Evolutionary conservation across 768 basidiomycete species (phyloP), one percentile per base, ranked within the genome.

Genomic region (Fistulinella prunicolor): DNA sequence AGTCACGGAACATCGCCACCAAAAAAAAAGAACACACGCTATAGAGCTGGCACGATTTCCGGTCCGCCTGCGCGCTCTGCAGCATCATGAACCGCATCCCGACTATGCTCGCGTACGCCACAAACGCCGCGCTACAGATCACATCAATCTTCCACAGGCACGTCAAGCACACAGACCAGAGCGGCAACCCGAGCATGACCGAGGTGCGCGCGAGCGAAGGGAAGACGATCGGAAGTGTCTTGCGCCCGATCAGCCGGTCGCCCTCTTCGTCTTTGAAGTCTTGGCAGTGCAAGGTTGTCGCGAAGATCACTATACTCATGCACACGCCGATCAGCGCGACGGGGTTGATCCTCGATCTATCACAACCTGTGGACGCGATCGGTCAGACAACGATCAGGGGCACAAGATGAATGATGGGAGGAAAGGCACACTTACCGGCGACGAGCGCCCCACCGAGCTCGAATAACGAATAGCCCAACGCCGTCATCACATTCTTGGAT

Each of bases 231-330:
- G 78, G 77, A 1, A 78, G 49, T 0, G 77, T 79, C 9, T 60
- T 52, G 22, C 77, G 62, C 4, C 73, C 73, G 10, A 65, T 60
- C 12, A 62, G 48, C 1, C 57, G 51, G 42, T 78, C 78, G 9
- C 77, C 77, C 16, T 70, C 68, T 29, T 68, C 58, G 40, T 79
- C 78, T 40, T 72, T 65, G 47, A 68, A 71, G 39, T 70, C 68
- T 40, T 69, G 62, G 28, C 61, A 60, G 23, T 64, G 58, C 10
- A 71, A 61, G 1, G 72, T 74, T 9, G 70, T 72, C 2, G 64
- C 44, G 28, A 70, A 69, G n/a, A 74, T 53, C 16, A 57, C 51
- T 32, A 62, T 55, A 28, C 65, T 73, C 42, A 62, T 47, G 5
- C 52, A 45, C 21, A 71, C 56, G 9, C 71, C 69, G 0, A 69